Base-by-base conservation (phyloP, 495 filamentous ascomycete genomes). In the Penicillium argentinense region DNA sequence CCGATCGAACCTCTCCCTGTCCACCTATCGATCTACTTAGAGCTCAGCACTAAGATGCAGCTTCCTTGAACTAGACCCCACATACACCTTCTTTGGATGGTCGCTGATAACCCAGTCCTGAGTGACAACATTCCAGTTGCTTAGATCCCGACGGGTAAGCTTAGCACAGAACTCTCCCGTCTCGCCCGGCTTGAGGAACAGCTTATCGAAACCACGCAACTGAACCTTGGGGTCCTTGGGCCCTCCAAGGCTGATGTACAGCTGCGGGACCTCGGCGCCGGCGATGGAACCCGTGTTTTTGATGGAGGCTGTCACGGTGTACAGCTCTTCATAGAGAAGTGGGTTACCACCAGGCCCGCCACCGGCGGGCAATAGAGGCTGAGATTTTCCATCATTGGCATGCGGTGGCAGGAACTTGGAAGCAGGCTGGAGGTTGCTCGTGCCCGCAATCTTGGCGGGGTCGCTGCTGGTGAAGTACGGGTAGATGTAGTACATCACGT, bases 161-260 rank as follows among this genome's bases (percentile, higher is more conserved):
- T 72, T 63, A 48, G 86, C 78, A 14, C 52, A 49, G n/a, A 86
- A 68, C 21, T 53, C 67, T 36, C 61, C 54, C 27, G 65, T 73
- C 42, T 63, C 54, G 1, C 72, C 72, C 2, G 69, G 59, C 19
- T 62, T 51, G 7, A 82, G 39, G 8, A 13, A 45, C 2, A 74
- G 60, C 65, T 87, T 87, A 30, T 72, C 73, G 54, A 87, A 88
- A 9, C 83, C 84, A 1, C 84, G 65, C 9, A 88, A 63, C 30
- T 55, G 52, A 4, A 46, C 47, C n/a, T n/a, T n/a, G n/a, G n/a
- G n/a, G n/a, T 16, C 42, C 37, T 2, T 34, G 46, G 0, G 46
- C 42, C 5, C 27, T 37, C 13, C 30, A 22, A 0, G 46, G 46
- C 71, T 66, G 9, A 87, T 63, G 54, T 89, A 89, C 4, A 88